These are phyloP conservation scores for Teunomyces cretensis DNA, from an alignment of 805 yeast species.

Conservation along the genomic window DNA sequence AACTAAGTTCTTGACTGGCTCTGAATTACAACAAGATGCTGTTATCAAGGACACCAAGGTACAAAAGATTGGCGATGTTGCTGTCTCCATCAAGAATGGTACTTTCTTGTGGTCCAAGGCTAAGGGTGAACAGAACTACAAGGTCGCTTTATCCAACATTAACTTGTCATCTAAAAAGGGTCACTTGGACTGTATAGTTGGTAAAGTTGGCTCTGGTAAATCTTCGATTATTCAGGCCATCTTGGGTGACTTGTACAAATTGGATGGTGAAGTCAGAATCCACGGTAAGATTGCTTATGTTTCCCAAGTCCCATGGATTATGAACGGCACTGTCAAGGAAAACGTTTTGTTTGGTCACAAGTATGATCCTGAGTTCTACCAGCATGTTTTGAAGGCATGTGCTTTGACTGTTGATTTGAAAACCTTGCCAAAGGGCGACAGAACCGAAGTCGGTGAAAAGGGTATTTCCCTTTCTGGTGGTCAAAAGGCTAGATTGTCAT, in stretches of 20 bases:
- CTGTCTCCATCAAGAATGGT: constrained; percentile 61
- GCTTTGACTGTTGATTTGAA: constrained; percentile 78
- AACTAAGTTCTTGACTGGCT: constrained; percentile 65
- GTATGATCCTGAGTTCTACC: constrained; percentile 78
- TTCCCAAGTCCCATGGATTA: constrained; percentile 94
- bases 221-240: constrained; percentile 77
- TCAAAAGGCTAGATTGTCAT: constrained; percentile 91
- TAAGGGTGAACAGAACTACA: constrained; percentile 54
- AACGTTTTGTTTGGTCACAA: constrained; percentile 88
- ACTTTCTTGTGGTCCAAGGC: constrained; percentile 78
- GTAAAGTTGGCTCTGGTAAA: constrained; percentile 89
- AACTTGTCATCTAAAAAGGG: constrained; percentile 69
- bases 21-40: constrained; percentile 83
- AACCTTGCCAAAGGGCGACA: constrained; percentile 84
- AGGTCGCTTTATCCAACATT: constrained; percentile 64
- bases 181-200: constrained; percentile 80
- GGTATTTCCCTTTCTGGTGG: constrained; percentile 97
- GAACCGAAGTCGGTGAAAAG: constrained; percentile 93
- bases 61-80: constrained; percentile 59
- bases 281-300: constrained; percentile 86
- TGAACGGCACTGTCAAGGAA: constrained; percentile 90
- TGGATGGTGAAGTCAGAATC: constrained; percentile 67
- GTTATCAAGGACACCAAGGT: constrained; percentile 54
- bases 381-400: constrained; percentile 81
- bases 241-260: constrained; percentile 78